Evolutionary conservation across 169 alveolate genomes (phyloP), one percentile per base, ranked within the genome.

Genomic region (Eimeria sp.): DNA sequence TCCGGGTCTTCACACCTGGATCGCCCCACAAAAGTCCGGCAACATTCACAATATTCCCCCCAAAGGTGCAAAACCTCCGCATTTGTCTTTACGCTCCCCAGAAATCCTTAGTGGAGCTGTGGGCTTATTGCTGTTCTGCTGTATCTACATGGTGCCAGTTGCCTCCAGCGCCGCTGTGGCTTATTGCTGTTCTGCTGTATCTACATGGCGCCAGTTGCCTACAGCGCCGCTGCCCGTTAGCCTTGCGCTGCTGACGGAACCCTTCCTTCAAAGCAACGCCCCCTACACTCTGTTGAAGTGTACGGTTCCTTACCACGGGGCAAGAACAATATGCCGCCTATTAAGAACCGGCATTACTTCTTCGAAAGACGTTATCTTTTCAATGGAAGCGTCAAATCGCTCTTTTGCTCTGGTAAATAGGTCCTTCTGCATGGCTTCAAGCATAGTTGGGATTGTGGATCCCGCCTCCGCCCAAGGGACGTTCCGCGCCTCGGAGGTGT

Each of bases 331-430:
- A 95, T 98, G 97, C 86, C 96, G 97, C 20, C 97, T 83, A 94
- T 98, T 97, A 78, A 99, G 96, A 18, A 98, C 98, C 34, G 98
- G 98, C 98, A 98, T 98, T 73, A 97, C 98, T 89, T 97, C 97
- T 73, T 96, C 94, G 92, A 96, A 97, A 13, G 95, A 63, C 70
- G 91, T 30, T 43, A 96, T 72, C 49, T 73, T 20, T 20, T 94
- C 97, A 78, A 97, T 72, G 75, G 90, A 40, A 13, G 95, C 91
- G 70, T 96, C 95, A 34, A 95, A 89, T 16, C 75, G 57, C 11
- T 27, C 70, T 91, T 94, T 78, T 47, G 98, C 97, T 89, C 34
- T 72, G 57, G 34, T 45, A 43, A 96, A 91, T 47, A 97, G 92
- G 88, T 34, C 82, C 49, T 57, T 30, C 82, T 97, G 98, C 65